Evolutionary conservation across 2,329 filamentous ascomycete species (phyloP).

Genomic region (Cladosporium sp.): DNA sequence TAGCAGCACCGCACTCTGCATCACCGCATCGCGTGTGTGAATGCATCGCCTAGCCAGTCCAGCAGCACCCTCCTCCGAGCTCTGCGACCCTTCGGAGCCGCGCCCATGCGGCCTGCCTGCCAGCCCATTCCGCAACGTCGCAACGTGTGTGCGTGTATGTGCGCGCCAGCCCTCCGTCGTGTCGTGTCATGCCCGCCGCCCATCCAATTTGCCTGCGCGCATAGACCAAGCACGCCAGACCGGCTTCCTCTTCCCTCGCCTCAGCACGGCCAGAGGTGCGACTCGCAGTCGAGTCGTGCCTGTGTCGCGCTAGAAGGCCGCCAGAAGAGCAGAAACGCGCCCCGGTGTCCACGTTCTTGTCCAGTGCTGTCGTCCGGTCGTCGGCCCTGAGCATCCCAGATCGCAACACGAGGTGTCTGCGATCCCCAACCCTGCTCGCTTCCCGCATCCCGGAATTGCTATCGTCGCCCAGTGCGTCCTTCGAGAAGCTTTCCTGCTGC

Average conservation of each 20-base stretch:
- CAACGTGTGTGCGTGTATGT: conserved; percentile 3
- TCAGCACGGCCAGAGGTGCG: background rate
- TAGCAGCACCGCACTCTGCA: background rate
- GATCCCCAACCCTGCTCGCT: conserved; percentile 3
- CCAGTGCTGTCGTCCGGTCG: background rate
- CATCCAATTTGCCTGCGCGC: conserved; percentile 11
- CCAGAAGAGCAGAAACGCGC: conserved; percentile 12
- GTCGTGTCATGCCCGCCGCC: conserved; percentile 7
- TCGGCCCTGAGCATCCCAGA: conserved; percentile 8
- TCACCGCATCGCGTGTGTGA: background rate
- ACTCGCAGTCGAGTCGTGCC: background rate
- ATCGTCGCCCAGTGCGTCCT: background rate
- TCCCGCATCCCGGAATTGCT: conserved; percentile 11
- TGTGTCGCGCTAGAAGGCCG: conserved; percentile 13
- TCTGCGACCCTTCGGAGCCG: too few relatives aligned
- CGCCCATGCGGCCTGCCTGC: background rate
- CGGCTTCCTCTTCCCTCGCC: conserved; percentile 1
- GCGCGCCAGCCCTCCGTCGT: background rate
- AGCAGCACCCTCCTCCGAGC: background rate
- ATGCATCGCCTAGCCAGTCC: too few relatives aligned
- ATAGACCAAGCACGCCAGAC: background rate
- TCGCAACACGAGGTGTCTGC: conserved; percentile 10
- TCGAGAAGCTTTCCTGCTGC: conserved; percentile 2
- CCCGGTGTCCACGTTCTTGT: background rate
- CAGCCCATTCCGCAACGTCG: background rate